These are phyloP conservation scores for Suaeda aralocaspica DNA, from an alignment of 148 eudicot genomes.

Conservation along the genomic window DNA sequence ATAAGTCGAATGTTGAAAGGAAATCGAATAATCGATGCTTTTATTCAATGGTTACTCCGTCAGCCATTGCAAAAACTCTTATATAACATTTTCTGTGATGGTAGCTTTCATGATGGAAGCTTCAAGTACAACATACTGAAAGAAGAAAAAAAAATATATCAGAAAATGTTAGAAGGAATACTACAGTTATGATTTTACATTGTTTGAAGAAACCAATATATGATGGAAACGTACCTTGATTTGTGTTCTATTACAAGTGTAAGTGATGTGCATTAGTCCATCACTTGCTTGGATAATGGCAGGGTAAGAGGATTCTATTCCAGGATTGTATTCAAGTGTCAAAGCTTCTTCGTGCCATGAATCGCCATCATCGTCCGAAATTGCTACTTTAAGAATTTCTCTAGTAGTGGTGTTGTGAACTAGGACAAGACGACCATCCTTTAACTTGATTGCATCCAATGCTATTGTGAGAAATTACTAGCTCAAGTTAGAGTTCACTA, in stretches of 20 bases:
- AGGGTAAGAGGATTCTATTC: conserved; percentile 89
- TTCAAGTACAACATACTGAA: too few relatives aligned
- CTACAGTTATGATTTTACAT: too few relatives aligned
- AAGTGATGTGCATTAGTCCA: conserved; percentile 75
- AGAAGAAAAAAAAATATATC: too few relatives aligned
- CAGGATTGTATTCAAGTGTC: conserved; percentile 59
- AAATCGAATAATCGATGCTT: too few relatives aligned
- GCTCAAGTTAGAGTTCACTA: conserved; percentile 5
- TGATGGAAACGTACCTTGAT: conserved; percentile 72
- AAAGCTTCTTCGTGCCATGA: conserved; percentile 68
- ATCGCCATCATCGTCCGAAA: conserved; percentile 61
- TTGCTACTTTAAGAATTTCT: conserved; percentile 44
- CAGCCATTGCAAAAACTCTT: too few relatives aligned
- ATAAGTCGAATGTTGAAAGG: too few relatives aligned
- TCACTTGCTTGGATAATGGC: conserved; percentile 73
- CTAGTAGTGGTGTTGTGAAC: conserved; percentile 80
- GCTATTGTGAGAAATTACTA: conserved; percentile 31
- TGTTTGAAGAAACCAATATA: too few relatives aligned
- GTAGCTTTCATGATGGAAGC: too few relatives aligned
- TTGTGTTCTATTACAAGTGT: conserved; percentile 76
- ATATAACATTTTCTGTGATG: too few relatives aligned
- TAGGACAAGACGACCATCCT: conserved; percentile 65
- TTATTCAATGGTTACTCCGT: too few relatives aligned
- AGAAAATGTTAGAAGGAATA: too few relatives aligned
- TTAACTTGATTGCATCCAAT: conserved; percentile 75